Percentiles rank a stretch among this genome's conserved stretches.
phyloP scores from a whole-genome alignment of 1,284 basidiomycete genomes.

The Cryptococcus sp. region DNA sequence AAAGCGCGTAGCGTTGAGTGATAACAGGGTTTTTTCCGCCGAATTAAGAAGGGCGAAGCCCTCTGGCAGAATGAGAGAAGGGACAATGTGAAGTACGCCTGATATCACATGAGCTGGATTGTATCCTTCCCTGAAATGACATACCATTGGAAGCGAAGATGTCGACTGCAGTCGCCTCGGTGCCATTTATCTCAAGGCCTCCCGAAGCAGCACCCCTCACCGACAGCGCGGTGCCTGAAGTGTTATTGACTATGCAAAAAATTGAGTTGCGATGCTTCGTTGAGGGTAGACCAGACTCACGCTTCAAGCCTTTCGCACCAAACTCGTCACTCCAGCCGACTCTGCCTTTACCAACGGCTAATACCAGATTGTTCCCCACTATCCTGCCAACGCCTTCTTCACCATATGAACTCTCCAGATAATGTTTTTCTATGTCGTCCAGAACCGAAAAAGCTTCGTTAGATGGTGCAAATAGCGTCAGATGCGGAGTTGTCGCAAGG shows the following conservation, averaged over 20 bases:
- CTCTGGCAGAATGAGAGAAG: conserved; percentile 75
- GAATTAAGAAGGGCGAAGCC: conserved; percentile 70
- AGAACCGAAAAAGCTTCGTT: conserved; percentile 75
- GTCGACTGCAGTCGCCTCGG: conserved; percentile 67
- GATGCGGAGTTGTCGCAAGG: conserved; percentile 59
- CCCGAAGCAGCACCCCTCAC: conserved; percentile 52
- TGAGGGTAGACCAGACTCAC: conserved; percentile 15
- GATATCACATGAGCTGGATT: conserved; percentile 3
- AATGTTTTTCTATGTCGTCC: conserved; percentile 69
- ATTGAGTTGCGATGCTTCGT: background rate
- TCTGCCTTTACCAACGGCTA: conserved; percentile 43
- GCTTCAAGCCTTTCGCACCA: conserved; percentile 22
- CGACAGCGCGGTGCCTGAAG: conserved; percentile 7
- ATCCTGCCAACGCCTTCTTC: conserved; percentile 74
- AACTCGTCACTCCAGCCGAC: conserved; percentile 48
- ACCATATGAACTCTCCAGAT: conserved; percentile 82
- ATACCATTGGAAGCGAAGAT: conserved; percentile 83
- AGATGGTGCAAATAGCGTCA: conserved; percentile 88
- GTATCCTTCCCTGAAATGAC: background rate
- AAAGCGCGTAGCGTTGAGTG: conserved; percentile 87
- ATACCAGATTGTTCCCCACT: conserved; percentile 71
- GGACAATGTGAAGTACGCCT: conserved; percentile 85
- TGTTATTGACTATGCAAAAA: background rate
- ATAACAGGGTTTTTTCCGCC: conserved; percentile 74
- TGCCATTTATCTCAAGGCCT: conserved; percentile 65